phyloP scores from a whole-genome alignment of 2,329 filamentous ascomycete genomes.

The Xylariaceae sp. region DNA sequence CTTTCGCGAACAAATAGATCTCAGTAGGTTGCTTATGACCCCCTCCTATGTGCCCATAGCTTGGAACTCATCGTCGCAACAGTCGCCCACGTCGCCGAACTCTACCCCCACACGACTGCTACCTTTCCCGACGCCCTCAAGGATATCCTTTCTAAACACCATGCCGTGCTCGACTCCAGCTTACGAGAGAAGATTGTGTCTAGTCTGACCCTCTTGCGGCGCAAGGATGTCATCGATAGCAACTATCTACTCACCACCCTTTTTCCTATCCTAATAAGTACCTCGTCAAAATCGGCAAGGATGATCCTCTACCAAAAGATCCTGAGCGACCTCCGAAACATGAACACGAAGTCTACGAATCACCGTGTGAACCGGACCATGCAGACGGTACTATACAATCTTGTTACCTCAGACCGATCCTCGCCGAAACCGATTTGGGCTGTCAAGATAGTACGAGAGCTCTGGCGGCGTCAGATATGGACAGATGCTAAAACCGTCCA shows the following conservation, averaged over 20 bases:
- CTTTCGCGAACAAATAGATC: conserved; percentile 88
- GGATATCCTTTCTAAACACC: conserved; percentile 77
- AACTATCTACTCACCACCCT: conserved; percentile 80
- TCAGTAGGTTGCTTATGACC: conserved; percentile 46
- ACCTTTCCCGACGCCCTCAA: conserved; percentile 81
- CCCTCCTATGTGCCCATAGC: background rate
- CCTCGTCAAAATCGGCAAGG: conserved; percentile 86
- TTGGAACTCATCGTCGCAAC: conserved; percentile 6
- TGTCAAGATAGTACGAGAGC: conserved; percentile 89
- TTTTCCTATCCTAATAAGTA: conserved; percentile 93
- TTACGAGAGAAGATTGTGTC: conserved; percentile 93
- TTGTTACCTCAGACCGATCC: conserved; percentile 81
- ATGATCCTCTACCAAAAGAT: conserved; percentile 83
- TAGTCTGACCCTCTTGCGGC: conserved; percentile 81
- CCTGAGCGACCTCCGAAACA: conserved; percentile 82
- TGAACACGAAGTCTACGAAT: conserved; percentile 85
- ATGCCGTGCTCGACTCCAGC: conserved; percentile 79
- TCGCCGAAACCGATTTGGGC: conserved; percentile 93
- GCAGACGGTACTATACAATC: conserved; percentile 90
- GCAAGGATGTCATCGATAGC: conserved; percentile 92
- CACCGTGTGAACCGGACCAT: conserved; percentile 92
- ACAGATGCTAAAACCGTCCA: conserved; percentile 93
- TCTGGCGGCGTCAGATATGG: conserved; percentile 98
- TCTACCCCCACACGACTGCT: conserved; percentile 80
- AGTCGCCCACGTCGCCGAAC: conserved; percentile 87